phyloP scores from a whole-genome alignment of 2,329 filamentous ascomycete genomes.

The Aureobasidium pullulans region DNA sequence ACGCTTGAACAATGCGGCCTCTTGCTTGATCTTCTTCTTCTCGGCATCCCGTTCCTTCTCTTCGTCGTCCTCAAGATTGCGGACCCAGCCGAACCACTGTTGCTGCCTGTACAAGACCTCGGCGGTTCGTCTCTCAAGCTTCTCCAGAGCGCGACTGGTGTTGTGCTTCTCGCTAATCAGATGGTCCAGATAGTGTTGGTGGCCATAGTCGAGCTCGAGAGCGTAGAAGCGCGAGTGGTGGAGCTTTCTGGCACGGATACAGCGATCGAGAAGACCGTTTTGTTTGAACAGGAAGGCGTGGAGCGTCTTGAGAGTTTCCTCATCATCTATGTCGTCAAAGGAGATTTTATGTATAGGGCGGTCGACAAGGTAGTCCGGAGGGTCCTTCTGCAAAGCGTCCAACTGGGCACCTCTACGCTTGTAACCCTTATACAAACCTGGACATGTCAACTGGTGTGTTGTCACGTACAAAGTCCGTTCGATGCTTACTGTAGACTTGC shows the following conservation, averaged over 20 bases:
- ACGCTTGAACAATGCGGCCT: constrained; percentile 41
- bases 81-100: constrained; percentile 34
- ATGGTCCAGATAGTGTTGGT: constrained; percentile 34
- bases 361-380: constrained; percentile 33
- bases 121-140: constrained; percentile 35
- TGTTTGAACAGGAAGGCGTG: constrained; percentile 36
- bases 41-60: constrained; percentile 41
- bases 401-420: constrained; percentile 41
- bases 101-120: constrained; percentile 39
- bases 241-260: constrained; percentile 36
- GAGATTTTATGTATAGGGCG: constrained; percentile 33
- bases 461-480: neutral
- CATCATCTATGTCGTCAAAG: constrained; percentile 33
- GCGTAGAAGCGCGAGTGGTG: constrained; percentile 38
- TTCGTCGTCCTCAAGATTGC: constrained; percentile 39
- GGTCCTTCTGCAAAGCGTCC: constrained; percentile 29
- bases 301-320: constrained; percentile 31
- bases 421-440: constrained; percentile 42
- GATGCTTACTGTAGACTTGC: constrained; percentile 28
- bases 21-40: constrained; percentile 42
- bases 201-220: constrained; percentile 37
- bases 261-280: constrained; percentile 32
- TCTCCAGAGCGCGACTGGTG: constrained; percentile 35
- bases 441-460: neutral
- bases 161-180: constrained; percentile 32